Conservation (phyloP, 257 asterid genomes). For the Scutellaria barbata region DNA sequence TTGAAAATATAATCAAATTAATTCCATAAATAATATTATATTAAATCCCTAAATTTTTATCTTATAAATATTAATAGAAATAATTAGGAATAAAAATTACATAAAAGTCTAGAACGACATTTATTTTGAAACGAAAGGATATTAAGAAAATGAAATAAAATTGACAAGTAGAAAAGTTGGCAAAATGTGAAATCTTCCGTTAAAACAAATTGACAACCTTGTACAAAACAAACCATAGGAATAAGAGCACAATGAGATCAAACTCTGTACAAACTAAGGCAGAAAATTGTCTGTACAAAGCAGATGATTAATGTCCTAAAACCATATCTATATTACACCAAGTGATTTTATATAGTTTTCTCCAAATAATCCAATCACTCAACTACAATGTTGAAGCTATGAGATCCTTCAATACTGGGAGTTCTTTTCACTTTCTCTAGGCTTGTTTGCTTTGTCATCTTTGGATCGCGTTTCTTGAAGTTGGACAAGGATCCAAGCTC, state of each 20-base stretch:
- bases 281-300: constrained; percentile 27
- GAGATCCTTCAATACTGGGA: constrained; percentile 50
- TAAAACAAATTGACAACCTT: background rate
- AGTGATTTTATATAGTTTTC: background rate
- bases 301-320: background rate
- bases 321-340: constrained; percentile 9
- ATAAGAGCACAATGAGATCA: background rate
- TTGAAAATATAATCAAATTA: too few relatives aligned
- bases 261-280: constrained; percentile 17
- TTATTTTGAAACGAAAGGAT: too few relatives aligned
- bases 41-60: too few relatives aligned
- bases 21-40: too few relatives aligned
- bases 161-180: too few relatives aligned
- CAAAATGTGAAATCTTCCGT: background rate
- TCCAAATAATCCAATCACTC: constrained; percentile 35
- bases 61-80: too few relatives aligned
- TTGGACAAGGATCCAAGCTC: constrained; percentile 52
- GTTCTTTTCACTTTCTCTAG: constrained; percentile 34
- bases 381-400: constrained; percentile 34
- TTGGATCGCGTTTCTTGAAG: constrained; percentile 50
- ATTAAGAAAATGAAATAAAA: too few relatives aligned
- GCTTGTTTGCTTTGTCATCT: constrained; percentile 20
- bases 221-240: background rate
- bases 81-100: too few relatives aligned
- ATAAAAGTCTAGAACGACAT: too few relatives aligned